Evolutionary conservation across 257 asterid genomes (phyloP), one percentile per base, ranked within the genome.

Genomic region (Lavandula angustifolia): DNA sequence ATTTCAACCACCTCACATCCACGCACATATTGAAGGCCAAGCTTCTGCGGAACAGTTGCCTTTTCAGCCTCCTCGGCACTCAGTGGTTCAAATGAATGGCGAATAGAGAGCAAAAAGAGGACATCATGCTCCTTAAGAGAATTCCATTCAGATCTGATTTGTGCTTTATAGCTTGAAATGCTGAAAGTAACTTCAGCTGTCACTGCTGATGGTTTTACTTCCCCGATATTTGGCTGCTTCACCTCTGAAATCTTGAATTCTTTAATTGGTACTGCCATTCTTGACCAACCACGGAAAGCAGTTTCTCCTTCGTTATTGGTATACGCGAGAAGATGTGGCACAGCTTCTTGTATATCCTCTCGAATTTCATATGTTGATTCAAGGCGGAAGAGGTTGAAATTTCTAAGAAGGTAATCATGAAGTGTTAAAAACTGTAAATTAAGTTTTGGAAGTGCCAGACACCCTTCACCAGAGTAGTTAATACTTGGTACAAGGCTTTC

Each of bases 231-330:
- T 67, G 99, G 97, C 62, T 87, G 99, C 70, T 90, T 90, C 52
- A 90, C 95, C 72, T 83, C 90, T 0, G 78, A 54, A 64, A 94
- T 90, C 81, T 78, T 87, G 73, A 86, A 86, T 68, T 85, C 85
- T 79, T 90, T 90, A 73, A 94, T 70, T 59, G 96, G 99, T 53
- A 90, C 97, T 71, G 87, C 99, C 99, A 94, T 94, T 85, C 99
- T 90, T 34, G 99, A 94, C 99, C 99, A 94, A 65, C 99, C 99
- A 76, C 99, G 99, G 69, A 94, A 94, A 71, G 95, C 97, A 71
- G 99, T 62, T 73, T 87, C 89, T 60, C 99, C 97, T 87, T 94
- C 99, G 75, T 89, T 84, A 75, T 90, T 87, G 70, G 87, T 74
- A 69, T 81, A 72, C 47, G 95, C 82, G 42, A 94, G 96, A 76